Percentiles rank a stretch among this genome's conserved stretches.
These are phyloP conservation scores for Monilinia polystroma DNA, from an alignment of 2,329 filamentous ascomycete genomes.

Conservation along the genomic window DNA sequence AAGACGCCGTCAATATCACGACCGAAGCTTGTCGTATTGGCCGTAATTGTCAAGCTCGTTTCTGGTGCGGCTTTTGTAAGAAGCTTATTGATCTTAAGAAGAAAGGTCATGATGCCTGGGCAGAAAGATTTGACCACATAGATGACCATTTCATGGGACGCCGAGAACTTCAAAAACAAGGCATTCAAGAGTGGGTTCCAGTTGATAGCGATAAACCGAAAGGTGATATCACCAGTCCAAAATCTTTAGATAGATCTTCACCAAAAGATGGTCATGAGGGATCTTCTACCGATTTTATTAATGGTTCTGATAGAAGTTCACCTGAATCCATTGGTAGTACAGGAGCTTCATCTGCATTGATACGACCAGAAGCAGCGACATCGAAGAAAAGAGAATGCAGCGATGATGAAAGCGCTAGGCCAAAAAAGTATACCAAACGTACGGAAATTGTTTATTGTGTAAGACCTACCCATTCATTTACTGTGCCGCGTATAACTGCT, in stretches of 20 bases:
- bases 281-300: constrained; percentile 11
- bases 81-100: constrained; percentile 50
- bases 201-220: constrained; percentile 33
- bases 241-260: constrained; percentile 14
- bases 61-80: constrained; percentile 87
- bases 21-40: constrained; percentile 60
- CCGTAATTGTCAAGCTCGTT: constrained; percentile 61
- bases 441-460: constrained; percentile 32
- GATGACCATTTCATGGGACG: constrained; percentile 66
- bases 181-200: constrained; percentile 56
- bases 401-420: constrained; percentile 20
- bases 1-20: constrained; percentile 42
- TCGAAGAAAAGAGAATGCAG: constrained; percentile 24
- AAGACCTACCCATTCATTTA: constrained; percentile 20
- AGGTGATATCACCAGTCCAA: constrained; percentile 23
- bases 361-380: constrained; percentile 10
- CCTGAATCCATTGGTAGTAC: constrained; percentile 14
- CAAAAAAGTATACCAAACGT: constrained; percentile 24
- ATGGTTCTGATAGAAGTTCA: constrained; percentile 16
- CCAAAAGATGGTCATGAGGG: constrained; percentile 8
- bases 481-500: constrained; percentile 7
- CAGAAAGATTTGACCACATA: constrained; percentile 69
- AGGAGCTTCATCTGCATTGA: constrained; percentile 24
- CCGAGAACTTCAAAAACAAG: constrained; percentile 40
- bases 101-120: constrained; percentile 55